Base-by-base conservation (phyloP, 2,329 filamentous ascomycete species). In the Aspergillus awamori region DNA sequence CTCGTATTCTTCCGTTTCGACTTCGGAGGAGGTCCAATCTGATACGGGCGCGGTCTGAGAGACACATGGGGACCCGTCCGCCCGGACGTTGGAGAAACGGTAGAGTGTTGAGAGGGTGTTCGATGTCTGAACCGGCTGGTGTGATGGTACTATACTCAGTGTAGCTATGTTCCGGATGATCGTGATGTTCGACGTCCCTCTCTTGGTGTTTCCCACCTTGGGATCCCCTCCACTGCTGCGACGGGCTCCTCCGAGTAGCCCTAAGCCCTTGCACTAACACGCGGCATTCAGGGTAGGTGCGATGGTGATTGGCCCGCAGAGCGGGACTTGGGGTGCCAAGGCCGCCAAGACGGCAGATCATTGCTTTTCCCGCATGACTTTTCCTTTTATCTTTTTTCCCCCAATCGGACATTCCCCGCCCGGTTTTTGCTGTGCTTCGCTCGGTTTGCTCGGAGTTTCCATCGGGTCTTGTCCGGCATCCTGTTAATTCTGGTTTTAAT, bases 281-380 rank as follows among this genome's bases (percentile, higher is more conserved):
- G 47, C 47, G 47, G 47, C 47, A 30, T 30, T 20, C 26, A 17
- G 47, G 15, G 15, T 3, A 33, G 15, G 26, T 5, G 26, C 26
- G 15, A 5, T 10, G n/a, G 3, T 33, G 47, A n/a, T 51, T 51
- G 47, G 47, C 15, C n/a, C 26, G 47, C 8, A 3, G 47, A 28
- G 24, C 15, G 47, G 28, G 47, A 2, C n/a, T 4, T 8, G 15
- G 24, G 15, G n/a, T 11, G 47, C 28, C 24, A 51, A 51, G 47
- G 4, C 24, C 5, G 47, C 47, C 47, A 51, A 51, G 47, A 51
- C 47, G 47, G 47, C 47, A 51, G 47, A 51, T 51, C 26, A 30
- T 51, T 51, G n/a, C 47, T 51, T 51, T 51, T 51, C 47, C 26
- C n/a, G 47, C 28, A 51, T 30, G 8, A 26, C 22, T 17, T 48